Conservation (phyloP, 2,329 filamentous ascomycete species). For the Trichophyton mentagrophytes region DNA sequence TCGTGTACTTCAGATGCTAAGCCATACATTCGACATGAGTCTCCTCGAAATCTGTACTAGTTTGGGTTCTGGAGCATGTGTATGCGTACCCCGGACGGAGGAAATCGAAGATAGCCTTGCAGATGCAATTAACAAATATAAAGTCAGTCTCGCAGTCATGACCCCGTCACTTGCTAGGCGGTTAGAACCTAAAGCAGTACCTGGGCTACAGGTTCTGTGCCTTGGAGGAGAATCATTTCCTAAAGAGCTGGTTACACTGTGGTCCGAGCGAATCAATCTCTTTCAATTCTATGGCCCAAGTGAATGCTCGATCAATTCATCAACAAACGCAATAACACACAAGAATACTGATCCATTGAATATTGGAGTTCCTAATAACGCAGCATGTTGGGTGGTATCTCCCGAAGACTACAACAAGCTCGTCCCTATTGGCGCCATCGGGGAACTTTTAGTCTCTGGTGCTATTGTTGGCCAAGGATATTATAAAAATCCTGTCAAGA, state of each 20-base stretch:
- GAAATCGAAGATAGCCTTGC: slow-evolving; percentile 33
- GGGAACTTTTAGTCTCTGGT: slow-evolving; percentile 25
- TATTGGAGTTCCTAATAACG: slow-evolving; percentile 8
- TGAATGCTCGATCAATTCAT: slow-evolving; percentile 15
- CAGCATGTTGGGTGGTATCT: slow-evolving; percentile 16
- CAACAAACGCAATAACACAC: slow-evolving; percentile 5
- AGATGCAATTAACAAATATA: slow-evolving; percentile 22
- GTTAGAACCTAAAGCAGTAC: slow-evolving; percentile 22
- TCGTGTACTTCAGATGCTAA: slow-evolving; percentile 29
- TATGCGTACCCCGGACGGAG: slow-evolving; percentile 34
- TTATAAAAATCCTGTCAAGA: slow-evolving; percentile 22
- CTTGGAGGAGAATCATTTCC: slow-evolving; percentile 29
- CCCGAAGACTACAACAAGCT: slow-evolving; percentile 13
- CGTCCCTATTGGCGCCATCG: slow-evolving; percentile 16
- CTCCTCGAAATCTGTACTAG: slow-evolving; percentile 26
- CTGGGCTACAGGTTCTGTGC: slow-evolving; percentile 22
- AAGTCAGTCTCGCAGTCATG: slow-evolving; percentile 40
- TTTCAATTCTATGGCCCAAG: slow-evolving; percentile 15
- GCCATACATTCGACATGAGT: slow-evolving; percentile 35
- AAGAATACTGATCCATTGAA: slow-evolving; percentile 4
- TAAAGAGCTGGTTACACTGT: slow-evolving; percentile 21
- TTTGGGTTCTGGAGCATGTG: slow-evolving; percentile 30
- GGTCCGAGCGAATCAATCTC: slow-evolving; percentile 13
- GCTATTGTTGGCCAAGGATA: slow-evolving; percentile 26
- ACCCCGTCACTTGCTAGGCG: slow-evolving; percentile 28